These are phyloP conservation scores for Pichia thaimueangensis DNA, from an alignment of 805 yeast genomes.

Conservation along the genomic window DNA sequence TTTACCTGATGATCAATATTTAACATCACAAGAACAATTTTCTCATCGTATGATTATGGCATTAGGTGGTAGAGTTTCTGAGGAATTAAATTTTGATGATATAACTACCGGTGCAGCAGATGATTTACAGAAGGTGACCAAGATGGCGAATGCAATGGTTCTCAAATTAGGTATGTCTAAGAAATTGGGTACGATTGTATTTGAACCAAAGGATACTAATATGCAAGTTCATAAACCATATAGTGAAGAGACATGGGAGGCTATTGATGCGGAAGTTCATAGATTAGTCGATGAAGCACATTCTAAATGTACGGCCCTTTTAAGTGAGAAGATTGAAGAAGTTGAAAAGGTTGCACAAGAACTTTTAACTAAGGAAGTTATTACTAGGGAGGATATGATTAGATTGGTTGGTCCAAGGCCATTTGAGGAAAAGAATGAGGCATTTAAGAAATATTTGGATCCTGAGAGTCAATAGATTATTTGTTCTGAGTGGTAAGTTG, in stretches of 20 bases:
- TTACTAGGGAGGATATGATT: slow-evolving; percentile 92
- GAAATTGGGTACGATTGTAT: slow-evolving; percentile 78
- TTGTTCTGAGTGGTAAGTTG: no score
- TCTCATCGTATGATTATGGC: slow-evolving; percentile 92
- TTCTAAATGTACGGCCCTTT: slow-evolving; percentile 57
- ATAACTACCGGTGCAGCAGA: slow-evolving; percentile 96
- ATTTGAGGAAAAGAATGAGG: slow-evolving; percentile 84
- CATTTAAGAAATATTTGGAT: slow-evolving; percentile 64
- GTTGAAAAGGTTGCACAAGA: slow-evolving; percentile 86
- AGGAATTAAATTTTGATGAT: slow-evolving; percentile 85
- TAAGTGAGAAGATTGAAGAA: slow-evolving; percentile 64
- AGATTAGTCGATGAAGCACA: slow-evolving; percentile 74
- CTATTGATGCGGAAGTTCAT: slow-evolving; percentile 79
- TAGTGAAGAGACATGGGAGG: slow-evolving; percentile 76
- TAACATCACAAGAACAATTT: slow-evolving; percentile 68
- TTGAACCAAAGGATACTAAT: slow-evolving; percentile 61
- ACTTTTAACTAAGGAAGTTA: slow-evolving; percentile 76
- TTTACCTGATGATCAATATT: slow-evolving; percentile 85
- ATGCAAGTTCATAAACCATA: slow-evolving; percentile 59
- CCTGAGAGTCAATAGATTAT: slow-evolving; percentile 13
- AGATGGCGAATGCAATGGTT: slow-evolving; percentile 91
- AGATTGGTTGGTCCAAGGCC: slow-evolving; percentile 86
- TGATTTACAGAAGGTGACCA: slow-evolving; percentile 93
- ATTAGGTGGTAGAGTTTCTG: slow-evolving; percentile 94
- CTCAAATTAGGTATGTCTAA: slow-evolving; percentile 85